These are phyloP conservation scores for Chrysopogon serrulatus DNA, from an alignment of 176 grass and related monocot species.

Conservation along the genomic window DNA sequence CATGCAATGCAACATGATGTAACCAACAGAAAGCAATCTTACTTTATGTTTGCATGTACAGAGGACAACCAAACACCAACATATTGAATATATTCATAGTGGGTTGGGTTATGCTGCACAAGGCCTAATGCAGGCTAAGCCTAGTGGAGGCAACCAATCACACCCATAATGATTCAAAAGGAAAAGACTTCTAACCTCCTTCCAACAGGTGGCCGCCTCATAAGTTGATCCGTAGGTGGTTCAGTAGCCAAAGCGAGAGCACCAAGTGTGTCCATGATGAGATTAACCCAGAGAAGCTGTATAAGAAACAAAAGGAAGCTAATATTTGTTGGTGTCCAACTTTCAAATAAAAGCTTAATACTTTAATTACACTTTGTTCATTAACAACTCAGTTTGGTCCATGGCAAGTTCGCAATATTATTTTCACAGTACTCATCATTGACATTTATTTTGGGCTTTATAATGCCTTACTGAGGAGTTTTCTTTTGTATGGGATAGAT, in stretches of 20 bases:
- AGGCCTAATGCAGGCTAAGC: not conserved
- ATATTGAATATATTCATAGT: not conserved
- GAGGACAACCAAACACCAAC: not conserved
- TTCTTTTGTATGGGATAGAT: too few species aligned
- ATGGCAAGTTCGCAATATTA: not conserved
- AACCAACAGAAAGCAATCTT: not conserved
- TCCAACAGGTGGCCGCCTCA: constrained; percentile 76
- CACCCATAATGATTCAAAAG: not conserved
- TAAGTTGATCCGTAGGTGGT: constrained; percentile 82
- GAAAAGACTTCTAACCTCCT: constrained; percentile 46
- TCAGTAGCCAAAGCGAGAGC: constrained; percentile 97
- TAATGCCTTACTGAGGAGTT: not conserved
- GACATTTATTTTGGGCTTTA: not conserved
- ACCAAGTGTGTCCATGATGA: constrained; percentile 99
- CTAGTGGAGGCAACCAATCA: not conserved
- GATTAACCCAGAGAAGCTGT: constrained; percentile 98
- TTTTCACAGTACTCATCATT: constrained; percentile 5
- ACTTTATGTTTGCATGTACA: not conserved
- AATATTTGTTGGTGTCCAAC: not conserved
- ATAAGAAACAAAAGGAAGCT: constrained; percentile 23
- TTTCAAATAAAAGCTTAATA: not conserved
- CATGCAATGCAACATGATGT: not conserved
- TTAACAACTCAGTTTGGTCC: not conserved
- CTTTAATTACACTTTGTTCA: not conserved
- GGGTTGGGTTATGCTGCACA: not conserved